Evolutionary conservation across 148 eudicot genomes (phyloP).

Genomic region (Heliosperma pusillum): DNA sequence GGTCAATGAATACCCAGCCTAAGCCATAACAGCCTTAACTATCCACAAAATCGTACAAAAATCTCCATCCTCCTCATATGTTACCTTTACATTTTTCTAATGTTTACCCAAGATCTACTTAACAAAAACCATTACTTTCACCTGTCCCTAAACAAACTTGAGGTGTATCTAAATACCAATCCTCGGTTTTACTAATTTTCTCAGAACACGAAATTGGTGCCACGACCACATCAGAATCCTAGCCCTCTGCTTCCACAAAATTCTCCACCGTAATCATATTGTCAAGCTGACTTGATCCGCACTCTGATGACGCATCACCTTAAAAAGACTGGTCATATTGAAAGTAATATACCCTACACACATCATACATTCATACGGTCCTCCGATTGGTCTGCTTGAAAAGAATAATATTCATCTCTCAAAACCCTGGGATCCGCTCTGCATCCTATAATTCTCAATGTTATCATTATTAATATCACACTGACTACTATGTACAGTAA

Average conservation of each 20-base stretch:
- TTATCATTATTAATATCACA: conserved; percentile 32
- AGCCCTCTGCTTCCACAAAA: conserved; percentile 51
- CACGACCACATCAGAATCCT: conserved; percentile 75
- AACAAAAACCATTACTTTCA: conserved; percentile 51
- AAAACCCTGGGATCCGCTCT: conserved; percentile 38
- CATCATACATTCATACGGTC: conserved; percentile 76
- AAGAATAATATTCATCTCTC: conserved; percentile 43
- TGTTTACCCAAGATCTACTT: conserved; percentile 32
- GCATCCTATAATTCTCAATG: conserved; percentile 32
- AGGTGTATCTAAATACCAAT: conserved; percentile 58
- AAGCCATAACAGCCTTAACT: too few species aligned
- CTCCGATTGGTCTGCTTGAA: conserved; percentile 44
- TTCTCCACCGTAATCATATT: conserved; percentile 57
- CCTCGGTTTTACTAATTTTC: conserved; percentile 47
- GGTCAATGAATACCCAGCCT: too few species aligned
- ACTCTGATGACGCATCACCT: conserved; percentile 63
- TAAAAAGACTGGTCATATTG: conserved; percentile 75
- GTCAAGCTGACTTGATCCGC: conserved; percentile 55
- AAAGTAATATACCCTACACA: conserved; percentile 68
- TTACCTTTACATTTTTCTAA: too few species aligned
- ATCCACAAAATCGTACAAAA: too few species aligned
- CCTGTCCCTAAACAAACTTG: conserved; percentile 81
- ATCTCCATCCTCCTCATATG: too few species aligned
- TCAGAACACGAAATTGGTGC: conserved; percentile 78
- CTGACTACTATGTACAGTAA: conserved; percentile 32